These are phyloP conservation scores for Apiotrichum gracile DNA, from an alignment of 1,284 basidiomycete species.

Conservation along the genomic window DNA sequence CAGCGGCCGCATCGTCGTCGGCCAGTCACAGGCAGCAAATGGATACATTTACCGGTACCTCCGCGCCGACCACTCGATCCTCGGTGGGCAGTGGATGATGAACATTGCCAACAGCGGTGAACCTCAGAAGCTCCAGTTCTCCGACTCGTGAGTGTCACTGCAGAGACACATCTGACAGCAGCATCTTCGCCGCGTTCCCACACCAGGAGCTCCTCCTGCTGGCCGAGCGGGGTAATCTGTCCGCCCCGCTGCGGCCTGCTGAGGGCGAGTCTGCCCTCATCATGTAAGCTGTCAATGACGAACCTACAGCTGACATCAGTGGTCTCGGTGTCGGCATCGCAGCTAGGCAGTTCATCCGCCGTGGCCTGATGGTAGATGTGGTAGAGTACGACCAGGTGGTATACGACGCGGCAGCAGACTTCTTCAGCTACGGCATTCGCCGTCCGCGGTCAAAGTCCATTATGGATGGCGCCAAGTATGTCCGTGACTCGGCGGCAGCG, in stretches of 20 bases:
- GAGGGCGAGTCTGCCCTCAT: conserved; percentile 22
- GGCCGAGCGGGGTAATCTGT: conserved; percentile 45
- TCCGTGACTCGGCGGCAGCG: conserved; percentile 46
- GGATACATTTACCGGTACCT: conserved; percentile 65
- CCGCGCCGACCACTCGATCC: conserved; percentile 76
- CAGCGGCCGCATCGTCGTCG: conserved; percentile 73
- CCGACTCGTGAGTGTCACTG: conserved; percentile 48
- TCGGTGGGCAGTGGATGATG: conserved; percentile 80
- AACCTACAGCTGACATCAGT: conserved; percentile 48
- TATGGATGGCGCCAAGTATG: conserved; percentile 67
- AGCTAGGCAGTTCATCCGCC: conserved; percentile 63
- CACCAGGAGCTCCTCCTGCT: conserved; percentile 76
- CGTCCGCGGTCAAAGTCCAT: conserved; percentile 57
- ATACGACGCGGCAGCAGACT: conserved; percentile 68
- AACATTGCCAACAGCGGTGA: conserved; percentile 2
- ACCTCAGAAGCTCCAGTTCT: conserved; percentile 48
- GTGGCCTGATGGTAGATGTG: conserved; percentile 53
- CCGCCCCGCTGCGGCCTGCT: background rate
- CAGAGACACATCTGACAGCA: conserved; percentile 40
- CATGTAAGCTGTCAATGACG: conserved; percentile 19
- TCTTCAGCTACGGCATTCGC: conserved; percentile 67
- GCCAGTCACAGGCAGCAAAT: conserved; percentile 47
- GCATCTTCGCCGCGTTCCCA: conserved; percentile 75
- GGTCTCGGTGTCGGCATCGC: conserved; percentile 80
- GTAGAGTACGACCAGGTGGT: conserved; percentile 80